Base-by-base conservation (phyloP, 768 basidiomycete species). In the Pisolithus sp. region DNA sequence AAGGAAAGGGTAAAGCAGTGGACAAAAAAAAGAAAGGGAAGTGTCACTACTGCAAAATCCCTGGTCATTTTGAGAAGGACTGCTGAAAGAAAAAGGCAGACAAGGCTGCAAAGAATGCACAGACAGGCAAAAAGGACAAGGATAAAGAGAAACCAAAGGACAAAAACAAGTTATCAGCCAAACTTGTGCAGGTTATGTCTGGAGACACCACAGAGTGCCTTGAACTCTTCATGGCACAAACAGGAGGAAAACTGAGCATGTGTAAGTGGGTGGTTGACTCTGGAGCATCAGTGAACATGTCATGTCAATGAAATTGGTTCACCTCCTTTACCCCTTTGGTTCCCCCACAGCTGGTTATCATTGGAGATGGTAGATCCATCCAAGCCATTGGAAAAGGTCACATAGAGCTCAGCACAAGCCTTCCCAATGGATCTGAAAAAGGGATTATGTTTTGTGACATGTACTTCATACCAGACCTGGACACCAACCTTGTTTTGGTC, bases 401-500 rank as follows among this genome's bases (percentile, higher is more conserved):
- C 9, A 34, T 54, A 6, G 42, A 31, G 4, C 15, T 41, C 8
- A 24, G 50, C 13, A 18, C 50, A 3, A 17, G 46, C 3, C 4
- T 51, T 1, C 20, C 38, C 6, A 26, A 37, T 30, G 38, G 21
- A 13, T 2, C 36, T 4, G 39, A 17, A 4, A 31, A 18, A 5
- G 40, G 9, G n/a, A 54, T 38, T 2, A 26, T 62, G 6, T 15
- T 54, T 7, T 18, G 15, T 7, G 42, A 53, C 24, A 24, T 53
- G 7, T 53, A 53, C 7, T 49, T 45, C n/a, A 17, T 53, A 1
- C 42, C 53, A 21, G 42, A 49, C 4, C 42, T 53, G 17, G 48
- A 54, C 31, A 40, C 10, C 4, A 62, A 64, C 45, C 54, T 62
- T 1, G 34, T 62, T 15, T 62, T 57, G 9, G 58, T 62, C 28